Evolutionary conservation across 2,329 filamentous ascomycete genomes (phyloP), one percentile per base, ranked within the genome.

Genomic region (Penicillium freii): DNA sequence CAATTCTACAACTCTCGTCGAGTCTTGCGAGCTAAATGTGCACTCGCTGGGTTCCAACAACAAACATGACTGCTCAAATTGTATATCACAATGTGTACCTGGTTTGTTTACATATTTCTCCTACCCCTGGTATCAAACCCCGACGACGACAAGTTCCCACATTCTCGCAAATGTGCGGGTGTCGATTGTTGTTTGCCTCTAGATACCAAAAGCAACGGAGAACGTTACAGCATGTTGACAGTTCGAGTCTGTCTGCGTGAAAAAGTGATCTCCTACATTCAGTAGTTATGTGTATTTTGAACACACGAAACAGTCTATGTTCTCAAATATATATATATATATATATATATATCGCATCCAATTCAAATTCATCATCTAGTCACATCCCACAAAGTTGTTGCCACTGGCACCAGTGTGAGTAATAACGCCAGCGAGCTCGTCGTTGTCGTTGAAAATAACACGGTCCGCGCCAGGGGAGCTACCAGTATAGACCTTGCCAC

Each of bases 331-430:
- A 36, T 34, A 36, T n/a, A 25, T 84, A n/a, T n/a, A n/a, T n/a
- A n/a, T n/a, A 5, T 47, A 13, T 25, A 36, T 34, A 36, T n/a
- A 25, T 84, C 82, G 86, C 3, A 51, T 15, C 21, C 13, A 36
- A 34, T 31, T 53, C 43, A 38, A 51, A 33, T 39, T 15, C 8
- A 51, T 39, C 13, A 33, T 56, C 21, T 61, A 66, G 38, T 33
- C 51, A 59, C 87, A 90, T n/a, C 78, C 81, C 55, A 90, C 85
- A 73, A 90, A 90, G 73, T 82, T 78, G 71, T 89, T 86, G 8
- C 85, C 85, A 50, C 80, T 84, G 19, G 87, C 87, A 29, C 87
- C 87, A 23, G 85, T 88, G 68, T 90, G 88, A 0, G 88, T 90
- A 61, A 90, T 88, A 29, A 82, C 77, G 38, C 86, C 87, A 15